Base-by-base conservation (phyloP, 306 rosid species). In the Trifolium dubium region DNA sequence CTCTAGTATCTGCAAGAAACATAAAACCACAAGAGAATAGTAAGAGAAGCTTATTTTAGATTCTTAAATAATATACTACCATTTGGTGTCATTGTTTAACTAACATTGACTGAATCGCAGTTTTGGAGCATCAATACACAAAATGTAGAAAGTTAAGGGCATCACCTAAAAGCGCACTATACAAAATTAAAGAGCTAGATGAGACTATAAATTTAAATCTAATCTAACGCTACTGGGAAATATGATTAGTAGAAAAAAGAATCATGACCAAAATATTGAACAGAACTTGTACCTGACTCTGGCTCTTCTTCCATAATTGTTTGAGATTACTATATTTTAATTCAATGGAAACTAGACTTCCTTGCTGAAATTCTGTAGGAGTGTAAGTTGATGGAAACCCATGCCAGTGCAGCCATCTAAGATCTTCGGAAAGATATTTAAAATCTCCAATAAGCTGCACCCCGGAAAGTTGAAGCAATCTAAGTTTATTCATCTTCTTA, bases 321-420 rank as follows among this genome's bases (percentile, higher is more conserved):
- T 34, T 49, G 30, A 74, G 41, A 18, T 74, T 49, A 31, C 71
- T 74, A 64, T 74, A 19, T 13, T 74, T 49, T 9, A 74, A 74
- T 7, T 74, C 54, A 11, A 74, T 19, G n/a, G 40, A 51, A 63
- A 63, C 78, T 12, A 63, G 32, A 14, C 12, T 74, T 74, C 30
- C 8, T 35, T 50, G 64, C 12, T 49, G 28, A 64, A 63, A 74
- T 3, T 51, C 32, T 34, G 14, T 12, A 18, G 63, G 46, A 5
- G n/a, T 37, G 50, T 49, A 23, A 15, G n/a, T 47, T 49, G 28
- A 49, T 2, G 64, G 64, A 40, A 62, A 74, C 37, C 64, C 54
- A 18, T 19, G 41, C 73, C 73, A 75, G 29, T 10, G 40, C 7
- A 75, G 17, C 66, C 72, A 65, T 41, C 44, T 56, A 6, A 65